Evolutionary conservation across 768 basidiomycete genomes (phyloP).

Genomic region (Heimioporus sp.): DNA sequence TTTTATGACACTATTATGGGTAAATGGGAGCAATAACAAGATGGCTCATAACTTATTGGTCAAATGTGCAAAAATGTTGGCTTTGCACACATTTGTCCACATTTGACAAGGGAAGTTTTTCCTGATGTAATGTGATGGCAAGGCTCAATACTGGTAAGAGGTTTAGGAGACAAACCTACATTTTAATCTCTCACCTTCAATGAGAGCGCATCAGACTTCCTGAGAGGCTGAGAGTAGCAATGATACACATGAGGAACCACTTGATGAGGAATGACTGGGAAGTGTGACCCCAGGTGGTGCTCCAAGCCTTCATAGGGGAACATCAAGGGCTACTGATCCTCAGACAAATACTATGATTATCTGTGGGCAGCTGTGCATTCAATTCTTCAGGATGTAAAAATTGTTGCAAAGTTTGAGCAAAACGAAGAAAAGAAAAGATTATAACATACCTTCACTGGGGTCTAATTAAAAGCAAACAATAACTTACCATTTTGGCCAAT

Average conservation of each 20-base stretch:
- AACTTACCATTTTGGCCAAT: too few species aligned
- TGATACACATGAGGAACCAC: too few species aligned
- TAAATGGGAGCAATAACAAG: too few species aligned
- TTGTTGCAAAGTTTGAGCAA: not conserved
- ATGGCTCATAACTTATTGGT: too few species aligned
- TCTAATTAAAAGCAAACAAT: too few species aligned
- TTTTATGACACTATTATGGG: too few species aligned
- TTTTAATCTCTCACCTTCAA: not conserved
- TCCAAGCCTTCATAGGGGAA: not conserved
- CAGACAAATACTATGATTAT: slow-evolving; percentile 2
- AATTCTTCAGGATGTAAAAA: not conserved
- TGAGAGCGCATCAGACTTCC: not conserved
- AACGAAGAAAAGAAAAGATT: not conserved
- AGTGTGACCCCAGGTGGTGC: slow-evolving; percentile 1
- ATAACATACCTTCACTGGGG: too few species aligned
- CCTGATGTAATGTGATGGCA: not conserved
- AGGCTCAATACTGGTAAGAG: not conserved
- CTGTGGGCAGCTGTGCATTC: not conserved
- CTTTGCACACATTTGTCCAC: too few species aligned
- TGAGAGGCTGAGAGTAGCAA: too few species aligned
- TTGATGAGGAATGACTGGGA: not conserved
- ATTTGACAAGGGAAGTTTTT: too few species aligned
- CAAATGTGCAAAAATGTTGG: too few species aligned
- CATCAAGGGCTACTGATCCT: slow-evolving; percentile 6
- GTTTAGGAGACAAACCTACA: not conserved